Evolutionary conservation across 306 rosid genomes (phyloP), one percentile per base, ranked within the genome.

Genomic region (Carpinus fangiana): DNA sequence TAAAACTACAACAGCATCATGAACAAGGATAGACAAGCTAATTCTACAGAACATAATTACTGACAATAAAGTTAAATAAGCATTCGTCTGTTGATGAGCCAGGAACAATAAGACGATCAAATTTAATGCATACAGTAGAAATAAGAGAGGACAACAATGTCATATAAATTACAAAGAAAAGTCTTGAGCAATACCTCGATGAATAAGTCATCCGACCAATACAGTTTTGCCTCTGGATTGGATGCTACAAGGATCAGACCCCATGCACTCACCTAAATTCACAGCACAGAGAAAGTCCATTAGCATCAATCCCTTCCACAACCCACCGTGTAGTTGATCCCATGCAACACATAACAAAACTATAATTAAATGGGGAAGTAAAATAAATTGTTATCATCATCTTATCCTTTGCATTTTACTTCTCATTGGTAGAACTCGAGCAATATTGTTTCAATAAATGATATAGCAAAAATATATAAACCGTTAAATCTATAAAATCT

Each of bases 201-300:
- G 81, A 92, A 95, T 68, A 95, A 84, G 81, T 92, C 91, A 55
- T 88, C 87, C 45, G 83, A 90, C 89, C 83, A 85, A 70, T 87
- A 85, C 3, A 65, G 64, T 79, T 89, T 91, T 84, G 59, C 82
- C 85, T 86, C 93, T 75, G 70, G 73, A n/a, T 76, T 79, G 73
- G 82, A 84, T 17, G 86, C 90, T 51, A 81, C 84, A 17, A 95
- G 86, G 79, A 86, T 78, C 73, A 78, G 74, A 81, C 97, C 98
- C 96, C 98, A 95, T 34, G 91, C 81, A 78, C 88, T 83, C 43
- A 95, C 92, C 97, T 95, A 89, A 69, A 80, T 84, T 68, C 51
- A 74, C 13, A 23, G 66, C 23, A 62, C 0, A 43, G 64, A 69
- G 14, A 53, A 78, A 59, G 2, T 3, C n/a, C 43, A 12, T 73